phyloP scores from a whole-genome alignment of 78 protist species.

The Dictyostelium discoideum region dicty_2.7 NC_007089.4:1016501-1017000 shows the following conservation, averaged over 20 bases:
- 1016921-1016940: slow-evolving; percentile 75
- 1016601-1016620: slow-evolving; percentile 59
- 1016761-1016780: slow-evolving; percentile 70
- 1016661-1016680: too few relatives aligned
- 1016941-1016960: slow-evolving; percentile 65
- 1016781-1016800: slow-evolving; percentile 83
- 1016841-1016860: not conserved
- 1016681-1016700: not conserved
- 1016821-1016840: not conserved
- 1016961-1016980: slow-evolving; percentile 49
- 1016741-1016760: slow-evolving; percentile 84
- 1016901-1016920: slow-evolving; percentile 72
- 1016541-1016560: slow-evolving; percentile 79
- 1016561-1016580: slow-evolving; percentile 79
- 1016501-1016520: slow-evolving; percentile 89
- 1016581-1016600: slow-evolving; percentile 74
- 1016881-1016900: slow-evolving; percentile 46
- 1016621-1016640: slow-evolving; percentile 54
- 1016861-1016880: slow-evolving; percentile 17
- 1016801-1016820: not conserved
- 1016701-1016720: not conserved
- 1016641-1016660: not conserved
- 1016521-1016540: slow-evolving; percentile 88
- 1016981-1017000: slow-evolving; percentile 72
- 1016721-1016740: slow-evolving; percentile 59